phyloP scores from a whole-genome alignment of 805 yeast species.

The Ogataea wickerhamii region DNA sequence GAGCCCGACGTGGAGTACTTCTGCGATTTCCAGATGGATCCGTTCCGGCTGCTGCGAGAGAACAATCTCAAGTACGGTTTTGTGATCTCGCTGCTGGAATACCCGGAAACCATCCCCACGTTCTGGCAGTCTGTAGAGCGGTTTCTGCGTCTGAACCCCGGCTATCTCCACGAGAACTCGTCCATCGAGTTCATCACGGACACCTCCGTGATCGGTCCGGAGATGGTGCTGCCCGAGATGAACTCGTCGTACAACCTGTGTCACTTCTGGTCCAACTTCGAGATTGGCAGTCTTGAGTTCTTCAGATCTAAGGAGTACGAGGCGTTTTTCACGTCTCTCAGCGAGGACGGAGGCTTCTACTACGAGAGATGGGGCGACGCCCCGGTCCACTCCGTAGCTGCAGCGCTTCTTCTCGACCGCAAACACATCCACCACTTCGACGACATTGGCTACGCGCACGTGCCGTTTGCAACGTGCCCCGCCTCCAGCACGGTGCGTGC shows the following conservation, averaged over 20 bases:
- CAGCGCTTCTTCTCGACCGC: conserved; percentile 53
- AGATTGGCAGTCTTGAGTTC: conserved; percentile 67
- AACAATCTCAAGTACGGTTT: conserved; percentile 82
- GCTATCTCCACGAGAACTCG: conserved; percentile 61
- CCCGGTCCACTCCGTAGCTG: conserved; percentile 78
- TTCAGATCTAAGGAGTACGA: conserved; percentile 64
- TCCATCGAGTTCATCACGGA: conserved; percentile 56
- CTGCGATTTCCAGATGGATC: conserved; percentile 87
- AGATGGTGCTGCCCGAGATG: conserved; percentile 35
- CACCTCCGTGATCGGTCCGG: conserved; percentile 44
- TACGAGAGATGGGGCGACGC: conserved; percentile 97
- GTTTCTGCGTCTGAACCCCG: conserved; percentile 54
- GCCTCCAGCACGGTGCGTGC: conserved; percentile 44
- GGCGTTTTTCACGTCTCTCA: conserved; percentile 60
- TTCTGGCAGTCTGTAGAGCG: conserved; percentile 75
- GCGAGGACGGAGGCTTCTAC: conserved; percentile 70
- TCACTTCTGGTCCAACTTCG: conserved; percentile 88
- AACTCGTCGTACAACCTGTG: conserved; percentile 70
- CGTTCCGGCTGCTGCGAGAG: conserved; percentile 75
- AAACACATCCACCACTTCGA: conserved; percentile 71
- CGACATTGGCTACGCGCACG: conserved; percentile 77
- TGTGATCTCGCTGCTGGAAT: conserved; percentile 79
- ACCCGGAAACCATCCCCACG: conserved; percentile 79
- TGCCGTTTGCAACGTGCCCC: conserved; percentile 66
- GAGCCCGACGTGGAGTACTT: conserved; percentile 88